Percentiles rank a stretch among this genome's conserved stretches.
phyloP scores from a whole-genome alignment of 2,329 filamentous ascomycete species.

The Cucurbitaria berberidis region DNA sequence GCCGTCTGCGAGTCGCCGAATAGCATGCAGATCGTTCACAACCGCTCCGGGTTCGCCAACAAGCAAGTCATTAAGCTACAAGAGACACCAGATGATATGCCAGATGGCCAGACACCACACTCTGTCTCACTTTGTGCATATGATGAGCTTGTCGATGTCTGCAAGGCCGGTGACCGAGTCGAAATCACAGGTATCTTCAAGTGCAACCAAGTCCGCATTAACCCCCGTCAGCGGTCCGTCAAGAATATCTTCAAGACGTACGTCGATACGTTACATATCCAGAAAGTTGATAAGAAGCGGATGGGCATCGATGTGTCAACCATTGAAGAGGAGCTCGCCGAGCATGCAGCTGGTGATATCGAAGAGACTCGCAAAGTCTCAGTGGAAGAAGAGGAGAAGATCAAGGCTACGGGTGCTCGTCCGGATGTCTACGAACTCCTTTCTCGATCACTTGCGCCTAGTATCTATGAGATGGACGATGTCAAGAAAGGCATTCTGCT shows the following conservation, averaged over 20 bases:
- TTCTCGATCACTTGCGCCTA: conserved; percentile 87
- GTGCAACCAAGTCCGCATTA: conserved; percentile 90
- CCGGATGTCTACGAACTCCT: conserved; percentile 93
- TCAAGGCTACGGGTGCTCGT: conserved; percentile 77
- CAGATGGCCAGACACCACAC: conserved; percentile 95
- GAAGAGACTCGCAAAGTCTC: conserved; percentile 84
- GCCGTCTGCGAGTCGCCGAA: conserved; percentile 82
- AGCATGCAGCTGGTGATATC: conserved; percentile 71
- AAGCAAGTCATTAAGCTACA: conserved; percentile 99
- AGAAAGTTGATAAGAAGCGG: conserved; percentile 94
- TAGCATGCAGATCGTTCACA: conserved; percentile 98
- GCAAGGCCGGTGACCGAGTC: conserved; percentile 95
- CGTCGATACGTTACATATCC: conserved; percentile 91
- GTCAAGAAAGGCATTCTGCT: conserved; percentile 98
- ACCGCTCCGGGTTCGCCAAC: conserved; percentile 91
- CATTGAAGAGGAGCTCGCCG: conserved; percentile 80
- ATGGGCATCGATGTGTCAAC: conserved; percentile 91
- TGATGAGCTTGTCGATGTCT: conserved; percentile 95
- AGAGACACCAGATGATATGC: conserved; percentile 93
- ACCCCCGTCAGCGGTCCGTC: conserved; percentile 87
- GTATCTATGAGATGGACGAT: conserved; percentile 97
- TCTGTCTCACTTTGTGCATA: conserved; percentile 96
- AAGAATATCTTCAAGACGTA: conserved; percentile 99
- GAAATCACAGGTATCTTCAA: conserved; percentile 97
- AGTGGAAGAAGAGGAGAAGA: conserved; percentile 87